Evolutionary conservation across 495 filamentous ascomycete species (phyloP).

Genomic region (Penicillium pulvis): DNA sequence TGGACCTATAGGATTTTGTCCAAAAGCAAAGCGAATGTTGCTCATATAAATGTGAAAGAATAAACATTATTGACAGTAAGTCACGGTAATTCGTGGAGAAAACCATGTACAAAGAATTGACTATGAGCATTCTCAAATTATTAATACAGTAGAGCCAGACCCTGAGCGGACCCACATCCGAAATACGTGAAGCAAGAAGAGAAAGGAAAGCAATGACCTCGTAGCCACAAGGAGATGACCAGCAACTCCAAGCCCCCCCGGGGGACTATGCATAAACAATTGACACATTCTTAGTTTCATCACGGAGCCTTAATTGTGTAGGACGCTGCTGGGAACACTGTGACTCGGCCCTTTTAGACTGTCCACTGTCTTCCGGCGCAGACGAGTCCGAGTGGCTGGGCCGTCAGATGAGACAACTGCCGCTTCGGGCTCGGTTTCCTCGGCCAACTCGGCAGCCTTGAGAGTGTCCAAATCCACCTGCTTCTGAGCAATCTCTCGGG

Average conservation of each 20-base stretch:
- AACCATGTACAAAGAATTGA: conserved; percentile 32
- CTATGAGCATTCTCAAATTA: conserved; percentile 25
- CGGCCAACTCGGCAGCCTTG: conserved; percentile 16
- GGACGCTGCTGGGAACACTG: conserved; percentile 42
- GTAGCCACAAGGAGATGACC: conserved; percentile 35
- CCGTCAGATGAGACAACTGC: conserved; percentile 34
- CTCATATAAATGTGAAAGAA: conserved; percentile 16
- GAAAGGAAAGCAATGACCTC: conserved; percentile 3
- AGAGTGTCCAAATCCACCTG: conserved; percentile 36
- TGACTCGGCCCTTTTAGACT: conserved; percentile 45
- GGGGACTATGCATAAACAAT: conserved; percentile 22
- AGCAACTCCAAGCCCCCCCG: conserved; percentile 33
- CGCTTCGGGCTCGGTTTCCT: conserved; percentile 25
- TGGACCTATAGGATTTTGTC: neutral
- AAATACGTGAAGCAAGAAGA: conserved; percentile 27
- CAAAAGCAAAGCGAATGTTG: conserved; percentile 17
- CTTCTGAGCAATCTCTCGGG: conserved; percentile 44
- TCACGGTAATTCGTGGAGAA: conserved; percentile 23
- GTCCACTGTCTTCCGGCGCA: conserved; percentile 46
- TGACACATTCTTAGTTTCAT: conserved; percentile 21
- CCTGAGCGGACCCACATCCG: conserved; percentile 9
- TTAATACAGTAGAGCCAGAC: conserved; percentile 28
- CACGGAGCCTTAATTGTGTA: conserved; percentile 30
- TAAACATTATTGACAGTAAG: conserved; percentile 36
- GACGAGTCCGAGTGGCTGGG: conserved; percentile 34